Evolutionary conservation across 2,329 filamentous ascomycete species (phyloP).

Genomic region (Raffaelea deltoideospora): DNA sequence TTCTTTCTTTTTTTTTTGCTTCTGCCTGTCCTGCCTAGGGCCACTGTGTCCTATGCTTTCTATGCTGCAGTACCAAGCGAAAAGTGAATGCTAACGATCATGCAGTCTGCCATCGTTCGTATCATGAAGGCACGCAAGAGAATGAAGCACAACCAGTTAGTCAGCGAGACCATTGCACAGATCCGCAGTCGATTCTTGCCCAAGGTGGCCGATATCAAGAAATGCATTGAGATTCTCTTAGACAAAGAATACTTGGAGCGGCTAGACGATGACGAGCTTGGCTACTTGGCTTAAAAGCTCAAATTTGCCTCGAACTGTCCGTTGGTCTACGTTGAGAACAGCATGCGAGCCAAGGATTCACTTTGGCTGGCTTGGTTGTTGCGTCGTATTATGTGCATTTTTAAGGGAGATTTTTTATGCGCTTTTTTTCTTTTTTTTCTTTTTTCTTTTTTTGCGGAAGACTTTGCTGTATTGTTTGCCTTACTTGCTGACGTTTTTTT

Average conservation of each 20-base stretch:
- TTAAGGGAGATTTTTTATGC: not conserved
- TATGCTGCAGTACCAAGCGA: too few species aligned
- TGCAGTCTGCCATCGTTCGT: slow-evolving; percentile 87
- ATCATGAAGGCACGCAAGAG: slow-evolving; percentile 99
- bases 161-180: slow-evolving; percentile 89
- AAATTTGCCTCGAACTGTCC: too few species aligned
- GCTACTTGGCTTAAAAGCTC: slow-evolving; percentile 70
- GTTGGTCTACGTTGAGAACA: too few species aligned
- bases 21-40: not conserved
- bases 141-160: slow-evolving; percentile 93
- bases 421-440: not conserved
- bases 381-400: too few species aligned
- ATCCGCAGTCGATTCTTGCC: slow-evolving; percentile 88
- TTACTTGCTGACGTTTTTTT: too few species aligned
- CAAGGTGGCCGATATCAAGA: slow-evolving; percentile 93
- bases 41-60: not conserved
- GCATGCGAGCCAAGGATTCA: too few species aligned
- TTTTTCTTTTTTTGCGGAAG: not conserved
- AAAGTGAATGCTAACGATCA: slow-evolving; percentile 8
- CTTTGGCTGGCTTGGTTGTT: too few species aligned
- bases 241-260: slow-evolving; percentile 99
- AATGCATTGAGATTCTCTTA: slow-evolving; percentile 95
- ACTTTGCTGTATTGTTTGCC: too few species aligned
- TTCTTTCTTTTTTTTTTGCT: slow-evolving; percentile 2
- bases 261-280: slow-evolving; percentile 82